Conservation (phyloP, 495 filamentous ascomycete genomes). For the Margaritispora aquatica region DNA sequence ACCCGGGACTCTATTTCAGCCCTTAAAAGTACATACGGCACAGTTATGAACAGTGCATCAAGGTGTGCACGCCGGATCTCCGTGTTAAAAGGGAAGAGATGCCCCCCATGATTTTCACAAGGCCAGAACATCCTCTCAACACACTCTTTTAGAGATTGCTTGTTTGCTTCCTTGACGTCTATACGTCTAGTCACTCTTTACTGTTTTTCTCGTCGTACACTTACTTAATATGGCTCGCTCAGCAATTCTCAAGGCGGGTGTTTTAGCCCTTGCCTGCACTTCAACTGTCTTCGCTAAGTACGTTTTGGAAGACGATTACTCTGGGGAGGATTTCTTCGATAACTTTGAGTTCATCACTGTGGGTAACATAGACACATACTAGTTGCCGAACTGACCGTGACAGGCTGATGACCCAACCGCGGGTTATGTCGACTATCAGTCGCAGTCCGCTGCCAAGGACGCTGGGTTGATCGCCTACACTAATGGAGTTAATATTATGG, state of each 20-base stretch:
- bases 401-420: constrained; percentile 47
- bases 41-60: neutral
- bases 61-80: neutral
- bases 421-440: constrained; percentile 54
- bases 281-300: constrained; percentile 10
- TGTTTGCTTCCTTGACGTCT: constrained; percentile 11
- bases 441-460: constrained; percentile 38
- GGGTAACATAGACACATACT: neutral
- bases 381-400: neutral
- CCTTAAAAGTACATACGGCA: neutral
- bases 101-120: constrained; percentile 6
- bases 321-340: constrained; percentile 44
- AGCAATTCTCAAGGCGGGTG: constrained; percentile 10
- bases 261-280: constrained; percentile 19
- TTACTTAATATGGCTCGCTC: constrained; percentile 6
- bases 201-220: constrained; percentile 9
- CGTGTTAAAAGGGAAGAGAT: constrained; percentile 2
- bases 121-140: constrained; percentile 15
- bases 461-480: constrained; percentile 40
- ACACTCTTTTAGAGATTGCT: constrained; percentile 14
- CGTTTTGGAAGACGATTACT: constrained; percentile 23
- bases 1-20: neutral
- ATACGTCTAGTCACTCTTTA: constrained; percentile 20
- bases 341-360: constrained; percentile 45
- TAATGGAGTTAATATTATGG: constrained; percentile 31